Evolutionary conservation across 192 early-diverging fungal genomes (phyloP).

Genomic region (Rhizoclosmatium sp.): DNA sequence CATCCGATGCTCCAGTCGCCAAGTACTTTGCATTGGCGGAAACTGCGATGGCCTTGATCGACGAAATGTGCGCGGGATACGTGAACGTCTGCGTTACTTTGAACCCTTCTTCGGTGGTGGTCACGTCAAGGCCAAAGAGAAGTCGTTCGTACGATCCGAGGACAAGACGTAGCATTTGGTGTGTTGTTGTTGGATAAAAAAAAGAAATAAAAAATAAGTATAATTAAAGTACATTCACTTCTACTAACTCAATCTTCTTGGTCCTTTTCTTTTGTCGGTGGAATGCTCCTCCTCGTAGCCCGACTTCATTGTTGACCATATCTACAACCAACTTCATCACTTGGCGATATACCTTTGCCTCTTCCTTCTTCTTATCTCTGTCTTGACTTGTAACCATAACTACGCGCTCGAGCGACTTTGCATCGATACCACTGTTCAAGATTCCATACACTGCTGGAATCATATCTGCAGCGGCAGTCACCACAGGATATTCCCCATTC

Average conservation of each 20-base stretch:
- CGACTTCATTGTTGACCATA: neutral
- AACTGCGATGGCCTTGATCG: constrained; percentile 84
- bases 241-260: neutral
- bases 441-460: constrained; percentile 25
- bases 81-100: constrained; percentile 83
- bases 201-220: constrained; percentile 12
- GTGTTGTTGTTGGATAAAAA: neutral
- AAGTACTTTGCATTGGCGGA: constrained; percentile 61
- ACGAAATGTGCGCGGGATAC: constrained; percentile 93
- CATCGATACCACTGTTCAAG: constrained; percentile 5
- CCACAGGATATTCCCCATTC: constrained; percentile 18
- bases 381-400: neutral
- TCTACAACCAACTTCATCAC: neutral
- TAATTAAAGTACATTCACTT: neutral
- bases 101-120: neutral
- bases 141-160: constrained; percentile 95
- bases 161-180: constrained; percentile 46
- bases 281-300: neutral
- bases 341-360: neutral
- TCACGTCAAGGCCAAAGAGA: constrained; percentile 86
- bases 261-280: neutral
- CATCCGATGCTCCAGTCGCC: constrained; percentile 96
- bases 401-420: neutral
- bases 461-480: constrained; percentile 12
- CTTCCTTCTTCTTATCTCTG: neutral